Percentiles rank a stretch among this genome's conserved stretches.
These are phyloP conservation scores for Cochlearia excelsa DNA, from an alignment of 345 rosid genomes.

Conservation along the genomic window DNA sequence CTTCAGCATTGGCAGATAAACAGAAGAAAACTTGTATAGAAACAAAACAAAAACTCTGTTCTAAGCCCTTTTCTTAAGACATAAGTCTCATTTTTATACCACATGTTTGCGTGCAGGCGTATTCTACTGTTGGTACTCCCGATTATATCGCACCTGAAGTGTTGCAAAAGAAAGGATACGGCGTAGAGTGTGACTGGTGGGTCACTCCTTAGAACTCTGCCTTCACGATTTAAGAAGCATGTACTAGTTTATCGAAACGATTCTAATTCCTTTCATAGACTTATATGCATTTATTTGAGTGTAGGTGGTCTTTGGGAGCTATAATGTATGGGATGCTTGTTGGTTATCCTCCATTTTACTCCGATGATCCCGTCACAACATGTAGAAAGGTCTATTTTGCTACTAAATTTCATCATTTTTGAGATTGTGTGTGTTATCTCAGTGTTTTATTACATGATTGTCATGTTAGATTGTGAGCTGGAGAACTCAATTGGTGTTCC, in stretches of 20 bases:
- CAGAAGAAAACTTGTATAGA: constrained; percentile 73
- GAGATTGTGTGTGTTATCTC: neutral
- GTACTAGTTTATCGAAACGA: neutral
- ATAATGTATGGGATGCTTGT: constrained; percentile 91
- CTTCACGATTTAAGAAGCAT: neutral
- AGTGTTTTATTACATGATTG: neutral
- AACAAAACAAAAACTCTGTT: constrained; percentile 1
- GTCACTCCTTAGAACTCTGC: constrained; percentile 26
- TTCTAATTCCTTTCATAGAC: constrained; percentile 2
- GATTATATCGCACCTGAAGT: constrained; percentile 99
- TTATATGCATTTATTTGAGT: constrained; percentile 19
- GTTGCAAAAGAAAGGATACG: constrained; percentile 88
- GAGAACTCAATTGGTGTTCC: constrained; percentile 75
- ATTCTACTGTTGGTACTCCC: constrained; percentile 90
- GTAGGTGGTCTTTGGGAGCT: constrained; percentile 96
- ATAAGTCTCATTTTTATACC: neutral
- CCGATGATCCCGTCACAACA: constrained; percentile 81
- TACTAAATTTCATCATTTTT: neutral
- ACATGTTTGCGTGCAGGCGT: constrained; percentile 52
- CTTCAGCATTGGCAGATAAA: constrained; percentile 89
- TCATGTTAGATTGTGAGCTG: constrained; percentile 73
- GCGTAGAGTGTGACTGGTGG: constrained; percentile 91
- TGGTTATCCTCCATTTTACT: constrained; percentile 80
- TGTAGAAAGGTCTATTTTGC: constrained; percentile 76
- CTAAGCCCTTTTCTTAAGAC: constrained; percentile 11